Conservation (phyloP, 2,329 filamentous ascomycete species). For the Fusarium secorum region DNA sequence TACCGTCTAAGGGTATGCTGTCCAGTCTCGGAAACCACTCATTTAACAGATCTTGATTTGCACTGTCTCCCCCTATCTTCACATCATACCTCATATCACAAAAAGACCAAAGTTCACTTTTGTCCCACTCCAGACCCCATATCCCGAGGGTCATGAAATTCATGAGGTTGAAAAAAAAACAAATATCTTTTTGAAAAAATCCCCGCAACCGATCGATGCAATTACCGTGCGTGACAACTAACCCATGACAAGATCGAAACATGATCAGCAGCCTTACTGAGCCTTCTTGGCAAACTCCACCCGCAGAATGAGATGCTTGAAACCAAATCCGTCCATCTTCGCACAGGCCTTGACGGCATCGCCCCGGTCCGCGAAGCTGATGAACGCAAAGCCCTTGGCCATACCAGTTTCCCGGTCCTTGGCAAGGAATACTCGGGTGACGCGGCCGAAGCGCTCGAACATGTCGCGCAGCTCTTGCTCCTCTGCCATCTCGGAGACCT, state of each 20-base stretch:
- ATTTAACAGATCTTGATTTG: conserved; percentile 11
- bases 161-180: conserved; percentile 36
- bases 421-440: conserved; percentile 96
- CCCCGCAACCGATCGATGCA: conserved; percentile 39
- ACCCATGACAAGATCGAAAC: conserved; percentile 44
- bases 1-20: rapidly evolving
- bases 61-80: conserved; percentile 2
- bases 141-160: conserved; percentile 42
- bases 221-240: conserved; percentile 42
- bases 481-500: conserved; percentile 97
- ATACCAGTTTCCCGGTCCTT: conserved; percentile 96
- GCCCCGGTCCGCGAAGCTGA: conserved; percentile 89
- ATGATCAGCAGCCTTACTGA: conserved; percentile 44
- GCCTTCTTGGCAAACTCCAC: conserved; percentile 89
- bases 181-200: conserved; percentile 7
- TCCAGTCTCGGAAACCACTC: neutral
- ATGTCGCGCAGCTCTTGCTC: conserved; percentile 95
- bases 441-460: conserved; percentile 96
- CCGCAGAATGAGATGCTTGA: conserved; percentile 84
- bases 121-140: conserved; percentile 30
- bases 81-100: conserved; percentile 23
- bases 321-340: conserved; percentile 97
- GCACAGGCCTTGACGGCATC: conserved; percentile 93
- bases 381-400: conserved; percentile 99
- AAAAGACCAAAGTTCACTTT: conserved; percentile 36